Conservation (phyloP, 202 grass and related monocot genomes). For the Hordeum pubiflorum region DNA sequence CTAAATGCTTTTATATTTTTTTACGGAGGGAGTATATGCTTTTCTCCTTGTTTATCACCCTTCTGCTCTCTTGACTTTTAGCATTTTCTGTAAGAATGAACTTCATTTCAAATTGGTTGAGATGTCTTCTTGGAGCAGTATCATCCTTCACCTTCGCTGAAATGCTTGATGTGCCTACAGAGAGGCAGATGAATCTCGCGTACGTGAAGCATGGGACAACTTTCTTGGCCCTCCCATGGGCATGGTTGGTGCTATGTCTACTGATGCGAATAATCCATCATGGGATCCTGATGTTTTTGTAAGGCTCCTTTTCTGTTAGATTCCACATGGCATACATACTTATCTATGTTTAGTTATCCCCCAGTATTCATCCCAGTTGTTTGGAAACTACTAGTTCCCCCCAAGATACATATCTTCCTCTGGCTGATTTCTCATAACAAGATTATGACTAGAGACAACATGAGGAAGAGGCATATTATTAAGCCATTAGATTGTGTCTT, state of each 20-base stretch:
- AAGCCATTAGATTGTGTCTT: too few relatives aligned
- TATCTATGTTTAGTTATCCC: neutral
- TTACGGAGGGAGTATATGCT: too few relatives aligned
- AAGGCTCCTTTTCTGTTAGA: constrained; percentile 34
- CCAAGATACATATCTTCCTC: too few relatives aligned
- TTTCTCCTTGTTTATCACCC: too few relatives aligned
- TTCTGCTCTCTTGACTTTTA: neutral
- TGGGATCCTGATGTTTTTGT: constrained; percentile 87
- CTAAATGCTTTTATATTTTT: too few relatives aligned
- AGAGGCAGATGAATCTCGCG: constrained; percentile 81
- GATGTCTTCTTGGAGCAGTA: neutral
- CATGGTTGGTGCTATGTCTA: constrained; percentile 38
- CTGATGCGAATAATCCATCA: constrained; percentile 38
- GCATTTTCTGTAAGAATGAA: neutral
- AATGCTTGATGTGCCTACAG: constrained; percentile 27
- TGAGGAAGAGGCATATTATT: too few relatives aligned
- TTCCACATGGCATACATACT: neutral
- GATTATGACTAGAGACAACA: too few relatives aligned
- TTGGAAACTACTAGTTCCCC: neutral
- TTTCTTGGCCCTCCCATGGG: constrained; percentile 77
- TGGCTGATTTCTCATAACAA: too few relatives aligned
- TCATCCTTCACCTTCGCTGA: neutral
- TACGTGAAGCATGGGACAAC: constrained; percentile 77
- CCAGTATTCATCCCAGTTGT: too few relatives aligned
- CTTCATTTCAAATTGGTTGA: neutral